These are phyloP conservation scores for Ogataea wickerhamii DNA, from an alignment of 805 yeast species.

Conservation along the genomic window DNA sequence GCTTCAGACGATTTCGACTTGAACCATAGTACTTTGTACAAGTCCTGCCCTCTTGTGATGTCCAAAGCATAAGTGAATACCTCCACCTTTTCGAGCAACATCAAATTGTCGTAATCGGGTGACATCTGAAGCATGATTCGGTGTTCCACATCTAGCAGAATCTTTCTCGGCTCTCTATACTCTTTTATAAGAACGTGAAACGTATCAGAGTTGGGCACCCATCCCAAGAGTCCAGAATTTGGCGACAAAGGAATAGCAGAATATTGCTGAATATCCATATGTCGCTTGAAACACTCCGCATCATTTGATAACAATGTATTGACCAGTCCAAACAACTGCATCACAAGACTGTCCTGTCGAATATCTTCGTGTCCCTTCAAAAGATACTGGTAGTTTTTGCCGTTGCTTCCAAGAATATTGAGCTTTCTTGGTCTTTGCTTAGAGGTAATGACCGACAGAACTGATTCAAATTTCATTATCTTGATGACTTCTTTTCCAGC, in stretches of 20 bases:
- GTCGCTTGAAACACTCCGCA: conserved; percentile 94
- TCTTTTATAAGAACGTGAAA: conserved; percentile 91
- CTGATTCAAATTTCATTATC: conserved; percentile 75
- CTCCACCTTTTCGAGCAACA: conserved; percentile 88
- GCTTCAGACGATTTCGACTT: conserved; percentile 95
- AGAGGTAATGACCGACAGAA: conserved; percentile 82
- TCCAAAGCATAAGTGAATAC: conserved; percentile 95
- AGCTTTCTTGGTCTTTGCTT: conserved; percentile 93
- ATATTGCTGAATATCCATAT: conserved; percentile 85
- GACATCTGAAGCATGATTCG: conserved; percentile 97
- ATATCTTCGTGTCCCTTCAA: conserved; percentile 98
- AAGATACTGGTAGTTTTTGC: conserved; percentile 77
- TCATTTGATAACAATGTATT: conserved; percentile 86
- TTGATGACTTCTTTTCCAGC: conserved; percentile 78
- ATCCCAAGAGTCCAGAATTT: conserved; percentile 90
- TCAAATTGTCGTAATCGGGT: conserved; percentile 88
- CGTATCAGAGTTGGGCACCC: conserved; percentile 98
- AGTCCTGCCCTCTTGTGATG: conserved; percentile 93
- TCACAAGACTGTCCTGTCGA: conserved; percentile 93
- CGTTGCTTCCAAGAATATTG: conserved; percentile 82
- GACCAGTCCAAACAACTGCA: conserved; percentile 95
- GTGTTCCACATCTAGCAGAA: conserved; percentile 87
- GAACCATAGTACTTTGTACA: conserved; percentile 93
- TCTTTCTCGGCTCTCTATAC: conserved; percentile 87
- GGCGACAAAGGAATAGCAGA: conserved; percentile 96